These are phyloP conservation scores for Haplosporangium gracile DNA, from an alignment of 192 early-diverging fungal species.

Conservation along the genomic window DNA sequence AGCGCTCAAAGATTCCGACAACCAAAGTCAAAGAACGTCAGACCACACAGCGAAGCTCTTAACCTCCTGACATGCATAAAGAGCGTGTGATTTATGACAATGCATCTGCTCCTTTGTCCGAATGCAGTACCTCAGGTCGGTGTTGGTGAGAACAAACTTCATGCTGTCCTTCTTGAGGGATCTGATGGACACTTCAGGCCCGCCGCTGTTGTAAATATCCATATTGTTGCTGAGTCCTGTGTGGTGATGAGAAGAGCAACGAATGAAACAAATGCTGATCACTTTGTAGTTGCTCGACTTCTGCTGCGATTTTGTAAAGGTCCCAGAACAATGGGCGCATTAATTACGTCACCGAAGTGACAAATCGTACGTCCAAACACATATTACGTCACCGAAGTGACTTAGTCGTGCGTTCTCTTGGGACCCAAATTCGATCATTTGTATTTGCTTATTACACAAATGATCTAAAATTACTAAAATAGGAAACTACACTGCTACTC, in stretches of 20 bases:
- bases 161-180: conserved; percentile 71
- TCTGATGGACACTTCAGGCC: conserved; percentile 71
- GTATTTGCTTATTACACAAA: too few relatives aligned
- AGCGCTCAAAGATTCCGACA: not conserved
- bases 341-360: too few relatives aligned
- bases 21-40: not conserved
- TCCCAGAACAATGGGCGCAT: too few relatives aligned
- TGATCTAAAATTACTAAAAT: too few relatives aligned
- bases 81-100: too few relatives aligned
- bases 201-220: conserved; percentile 52
- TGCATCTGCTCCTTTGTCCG: not conserved
- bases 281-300: not conserved
- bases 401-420: too few relatives aligned
- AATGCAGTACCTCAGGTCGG: conserved; percentile 76
- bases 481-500: too few relatives aligned
- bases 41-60: too few relatives aligned
- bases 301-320: too few relatives aligned
- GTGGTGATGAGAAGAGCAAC: not conserved
- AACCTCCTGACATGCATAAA: not conserved
- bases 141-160: conserved; percentile 88
- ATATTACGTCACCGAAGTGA: too few relatives aligned
- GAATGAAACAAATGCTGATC: not conserved
- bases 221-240: conserved; percentile 19
- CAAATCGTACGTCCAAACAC: too few relatives aligned
- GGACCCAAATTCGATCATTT: too few relatives aligned